Evolutionary conservation across 164 flowering plant species (phyloP), one percentile per base, ranked within the genome.

Genomic region (Vitis vinifera): DNA sequence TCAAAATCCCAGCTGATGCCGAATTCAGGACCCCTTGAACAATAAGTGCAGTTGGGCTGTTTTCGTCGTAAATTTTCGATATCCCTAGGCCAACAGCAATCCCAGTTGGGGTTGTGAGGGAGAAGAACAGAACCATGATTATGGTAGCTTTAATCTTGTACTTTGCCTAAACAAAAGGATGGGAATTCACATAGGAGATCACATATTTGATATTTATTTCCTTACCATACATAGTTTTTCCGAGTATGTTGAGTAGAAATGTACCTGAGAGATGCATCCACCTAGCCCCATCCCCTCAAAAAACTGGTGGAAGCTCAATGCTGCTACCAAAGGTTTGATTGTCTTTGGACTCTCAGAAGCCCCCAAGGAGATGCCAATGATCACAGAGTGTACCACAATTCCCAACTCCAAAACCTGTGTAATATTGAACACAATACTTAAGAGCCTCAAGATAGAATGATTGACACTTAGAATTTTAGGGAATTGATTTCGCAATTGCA

Each of bases 231-330:
- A 37, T 37, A 3, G 1, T 3, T 37, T 6, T 37, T 37, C 44
- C 44, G 0, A 37, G 44, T 37, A 37, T 37, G 7, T 63, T n/a
- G 55, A 10, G 15, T 31, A 30, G 10, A 52, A 17, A 27, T 4
- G 2, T 51, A 71, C 75, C 71, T 71, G 75, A 51, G 76, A 63
- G 50, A 81, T 79, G 71, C 84, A 78, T 8, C 84, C 80, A 14
- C 84, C 84, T 4, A 78, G 78, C 15, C 81, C 81, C 75, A 78
- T 74, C 47, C 81, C 81, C 27, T 75, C 78, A 17, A 75, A 79
- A 19, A 75, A 69, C 13, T 79, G 81, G 58, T 79, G 81, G 17
- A 79, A 79, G 10, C 68, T 58, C 55, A 79, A 16, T 0, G 81
- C 81, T 3, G 62, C 76, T 3, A 79, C 52, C 13, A 79, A 50